phyloP scores from a whole-genome alignment of 108 stramenopile species.

The Skeletonema grethae region DNA sequence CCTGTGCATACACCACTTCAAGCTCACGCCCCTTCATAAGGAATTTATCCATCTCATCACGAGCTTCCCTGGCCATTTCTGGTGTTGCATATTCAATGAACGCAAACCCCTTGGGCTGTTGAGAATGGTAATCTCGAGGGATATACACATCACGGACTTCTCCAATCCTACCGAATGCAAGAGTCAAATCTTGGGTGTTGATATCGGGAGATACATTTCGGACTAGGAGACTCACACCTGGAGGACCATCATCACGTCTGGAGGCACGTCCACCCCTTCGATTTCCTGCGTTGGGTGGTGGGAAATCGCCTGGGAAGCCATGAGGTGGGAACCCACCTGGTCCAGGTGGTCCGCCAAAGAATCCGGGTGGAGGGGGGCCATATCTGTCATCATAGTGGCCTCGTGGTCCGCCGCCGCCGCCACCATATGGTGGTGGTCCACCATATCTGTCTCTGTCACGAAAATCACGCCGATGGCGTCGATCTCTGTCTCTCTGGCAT shows the following conservation, averaged over 20 bases:
- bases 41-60: constrained; percentile 90
- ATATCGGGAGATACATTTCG: constrained; percentile 79
- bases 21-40: constrained; percentile 81
- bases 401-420: constrained; percentile 22
- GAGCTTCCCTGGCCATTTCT: constrained; percentile 78
- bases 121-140: constrained; percentile 84
- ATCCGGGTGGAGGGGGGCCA: constrained; percentile 45
- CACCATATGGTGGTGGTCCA: constrained; percentile 39
- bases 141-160: constrained; percentile 90
- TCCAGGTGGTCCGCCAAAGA: constrained; percentile 23
- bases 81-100: constrained; percentile 88
- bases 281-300: constrained; percentile 7
- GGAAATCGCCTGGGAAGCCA: constrained; percentile 23
- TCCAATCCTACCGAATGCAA: constrained; percentile 84
- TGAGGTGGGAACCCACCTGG: constrained; percentile 12
- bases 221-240: constrained; percentile 83
- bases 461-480: constrained; percentile 29
- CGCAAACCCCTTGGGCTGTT: constrained; percentile 88
- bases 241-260: constrained; percentile 78
- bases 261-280: constrained; percentile 50
- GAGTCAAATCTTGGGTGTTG: constrained; percentile 68
- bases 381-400: constrained; percentile 32
- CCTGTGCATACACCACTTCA: constrained; percentile 91
- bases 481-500: constrained; percentile 38
- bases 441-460: constrained; percentile 19